phyloP scores from a whole-genome alignment of 108 stramenopile species.

The Asterionellopsis glacialis region DNA sequence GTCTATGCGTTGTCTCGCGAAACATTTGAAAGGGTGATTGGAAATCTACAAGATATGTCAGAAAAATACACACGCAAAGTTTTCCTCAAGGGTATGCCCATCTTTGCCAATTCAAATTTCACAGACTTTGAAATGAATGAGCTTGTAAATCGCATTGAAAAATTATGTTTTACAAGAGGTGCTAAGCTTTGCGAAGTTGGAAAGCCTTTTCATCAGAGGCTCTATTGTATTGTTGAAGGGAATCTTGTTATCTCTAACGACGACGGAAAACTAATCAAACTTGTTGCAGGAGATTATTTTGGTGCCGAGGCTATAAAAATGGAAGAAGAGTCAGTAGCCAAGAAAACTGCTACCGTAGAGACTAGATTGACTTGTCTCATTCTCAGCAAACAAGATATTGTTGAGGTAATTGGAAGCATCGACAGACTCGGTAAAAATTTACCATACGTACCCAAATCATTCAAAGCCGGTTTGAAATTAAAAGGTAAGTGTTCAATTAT shows the following conservation, averaged over 20 bases:
- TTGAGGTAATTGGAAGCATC: constrained; percentile 61
- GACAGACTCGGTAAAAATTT: constrained; percentile 49
- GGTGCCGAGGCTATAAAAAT: constrained; percentile 60
- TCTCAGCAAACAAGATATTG: constrained; percentile 37
- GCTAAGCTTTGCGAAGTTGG: constrained; percentile 68
- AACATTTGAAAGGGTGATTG: constrained; percentile 56
- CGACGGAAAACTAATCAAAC: constrained; percentile 29
- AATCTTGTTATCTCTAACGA: constrained; percentile 30
- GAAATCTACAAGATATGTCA: constrained; percentile 49
- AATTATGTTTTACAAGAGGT: constrained; percentile 46
- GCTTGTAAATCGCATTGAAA: constrained; percentile 47
- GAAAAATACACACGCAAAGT: constrained; percentile 26
- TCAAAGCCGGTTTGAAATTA: too few species aligned
- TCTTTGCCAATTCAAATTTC: constrained; percentile 65
- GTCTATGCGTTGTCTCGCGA: constrained; percentile 39
- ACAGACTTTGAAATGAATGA: constrained; percentile 49
- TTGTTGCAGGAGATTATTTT: constrained; percentile 52
- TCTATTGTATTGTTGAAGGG: constrained; percentile 48
- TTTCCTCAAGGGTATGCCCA: constrained; percentile 60
- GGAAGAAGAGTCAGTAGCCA: constrained; percentile 32
- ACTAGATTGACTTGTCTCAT: constrained; percentile 45
- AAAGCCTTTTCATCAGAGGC: constrained; percentile 29
- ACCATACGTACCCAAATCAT: constrained; percentile 11
- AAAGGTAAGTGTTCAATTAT: too few species aligned
- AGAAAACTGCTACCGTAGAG: constrained; percentile 43